Conservation (phyloP, 306 rosid genomes). For the Cucurbita maxima region DNA sequence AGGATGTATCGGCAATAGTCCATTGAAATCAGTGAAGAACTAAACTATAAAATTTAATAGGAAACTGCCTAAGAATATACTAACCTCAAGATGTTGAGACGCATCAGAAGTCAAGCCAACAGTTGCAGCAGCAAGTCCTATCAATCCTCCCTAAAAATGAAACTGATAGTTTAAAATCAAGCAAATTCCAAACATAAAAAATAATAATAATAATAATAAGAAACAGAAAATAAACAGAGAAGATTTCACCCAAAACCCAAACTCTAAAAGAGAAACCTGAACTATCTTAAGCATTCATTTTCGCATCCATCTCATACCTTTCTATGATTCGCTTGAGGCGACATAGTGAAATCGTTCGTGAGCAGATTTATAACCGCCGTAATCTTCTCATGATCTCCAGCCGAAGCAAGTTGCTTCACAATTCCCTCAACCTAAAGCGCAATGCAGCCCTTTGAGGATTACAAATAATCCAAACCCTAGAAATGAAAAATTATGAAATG, state of each 20-base stretch:
- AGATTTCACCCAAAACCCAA: not conserved
- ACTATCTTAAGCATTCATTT: not conserved
- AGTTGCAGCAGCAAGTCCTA: conserved; percentile 98
- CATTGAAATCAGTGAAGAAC: not conserved
- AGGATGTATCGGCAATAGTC: not conserved
- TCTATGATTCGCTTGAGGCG: conserved; percentile 84
- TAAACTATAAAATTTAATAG: not conserved
- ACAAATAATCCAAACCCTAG: conserved; percentile 26
- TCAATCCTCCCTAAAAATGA: conserved; percentile 74
- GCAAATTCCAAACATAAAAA: not conserved
- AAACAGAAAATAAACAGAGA: not conserved
- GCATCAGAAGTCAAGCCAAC: conserved; percentile 89
- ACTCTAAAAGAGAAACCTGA: not conserved
- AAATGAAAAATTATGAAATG: conserved; percentile 14
- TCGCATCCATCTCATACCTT: conserved; percentile 35
- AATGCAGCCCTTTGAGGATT: conserved; percentile 6
- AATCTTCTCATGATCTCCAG: conserved; percentile 78
- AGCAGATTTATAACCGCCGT: conserved; percentile 67
- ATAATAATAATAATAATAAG: too few relatives aligned
- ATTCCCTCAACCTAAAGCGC: conserved; percentile 70
- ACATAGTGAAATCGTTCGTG: conserved; percentile 48
- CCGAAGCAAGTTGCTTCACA: conserved; percentile 64
- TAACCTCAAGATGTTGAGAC: conserved; percentile 93
- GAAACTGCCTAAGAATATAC: not conserved
- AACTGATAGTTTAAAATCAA: not conserved